Conservation (phyloP, 1,284 basidiomycete genomes). For the Leccinum fallax region DNA sequence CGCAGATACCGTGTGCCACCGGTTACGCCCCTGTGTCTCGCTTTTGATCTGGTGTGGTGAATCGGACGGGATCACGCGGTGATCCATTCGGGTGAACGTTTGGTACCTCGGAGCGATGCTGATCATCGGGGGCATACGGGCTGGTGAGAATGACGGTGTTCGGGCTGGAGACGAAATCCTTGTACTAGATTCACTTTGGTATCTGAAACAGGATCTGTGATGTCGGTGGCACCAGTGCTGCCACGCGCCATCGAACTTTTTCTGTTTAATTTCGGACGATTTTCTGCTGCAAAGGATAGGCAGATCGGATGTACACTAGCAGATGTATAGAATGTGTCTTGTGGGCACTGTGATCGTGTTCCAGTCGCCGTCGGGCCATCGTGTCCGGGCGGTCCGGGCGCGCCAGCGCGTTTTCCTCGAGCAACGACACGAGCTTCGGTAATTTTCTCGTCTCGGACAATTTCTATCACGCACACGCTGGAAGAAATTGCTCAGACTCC, state of each 20-base stretch:
- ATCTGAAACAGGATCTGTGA: constrained; percentile 7
- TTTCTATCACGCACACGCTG: neutral
- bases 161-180: neutral
- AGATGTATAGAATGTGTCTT: neutral
- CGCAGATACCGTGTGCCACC: neutral
- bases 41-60: neutral
- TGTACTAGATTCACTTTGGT: neutral
- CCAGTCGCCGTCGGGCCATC: too few species aligned
- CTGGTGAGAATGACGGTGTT: neutral
- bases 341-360: too few species aligned
- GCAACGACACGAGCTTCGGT: neutral
- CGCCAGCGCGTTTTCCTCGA: neutral
- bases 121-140: neutral
- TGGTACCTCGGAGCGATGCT: neutral
- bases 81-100: constrained; percentile 2
- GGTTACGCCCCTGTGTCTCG: neutral
- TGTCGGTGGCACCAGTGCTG: neutral
- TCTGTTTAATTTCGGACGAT: constrained; percentile 9
- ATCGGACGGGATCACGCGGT: neutral
- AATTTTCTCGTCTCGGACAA: neutral
- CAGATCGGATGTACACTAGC: neutral
- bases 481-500: neutral
- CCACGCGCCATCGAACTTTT: neutral
- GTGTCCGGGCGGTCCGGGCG: too few species aligned
- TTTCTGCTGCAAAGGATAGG: neutral